Evolutionary conservation across 208 protist genomes (phyloP).

Genomic region (Kentomonas sorsogonicus): DNA sequence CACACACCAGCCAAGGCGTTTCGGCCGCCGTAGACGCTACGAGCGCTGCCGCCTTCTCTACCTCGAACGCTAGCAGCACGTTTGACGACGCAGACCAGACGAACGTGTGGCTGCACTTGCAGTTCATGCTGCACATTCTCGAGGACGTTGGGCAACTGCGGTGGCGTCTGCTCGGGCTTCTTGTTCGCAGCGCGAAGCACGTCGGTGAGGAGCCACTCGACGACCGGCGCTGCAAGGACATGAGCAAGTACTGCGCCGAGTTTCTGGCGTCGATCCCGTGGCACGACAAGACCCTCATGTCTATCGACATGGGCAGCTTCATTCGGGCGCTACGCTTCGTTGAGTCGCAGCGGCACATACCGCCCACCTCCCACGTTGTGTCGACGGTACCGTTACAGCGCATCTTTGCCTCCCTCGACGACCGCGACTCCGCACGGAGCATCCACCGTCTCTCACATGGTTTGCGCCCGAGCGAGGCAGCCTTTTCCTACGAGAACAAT

Average conservation of each 20-base stretch:
- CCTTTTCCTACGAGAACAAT: conserved; percentile 80
- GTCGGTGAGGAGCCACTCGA: conserved; percentile 4
- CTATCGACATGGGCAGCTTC: conserved; percentile 64
- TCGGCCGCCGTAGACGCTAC: no score
- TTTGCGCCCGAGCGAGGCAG: conserved; percentile 43
- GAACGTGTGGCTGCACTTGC: conserved; percentile 66
- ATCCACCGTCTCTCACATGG: conserved; percentile 46
- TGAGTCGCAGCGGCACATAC: conserved; percentile 57
- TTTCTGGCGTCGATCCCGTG: conserved; percentile 21
- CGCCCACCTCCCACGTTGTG: conserved; percentile 17
- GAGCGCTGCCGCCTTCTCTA: no score
- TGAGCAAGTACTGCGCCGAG: conserved; percentile 5
- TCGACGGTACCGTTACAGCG: conserved; percentile 51
- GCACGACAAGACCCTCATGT: conserved; percentile 33
- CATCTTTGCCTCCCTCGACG: conserved; percentile 73
- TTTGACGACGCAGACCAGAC: no score
- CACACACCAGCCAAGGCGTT: no score
- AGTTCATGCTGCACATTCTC: conserved; percentile 57
- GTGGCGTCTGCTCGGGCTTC: conserved; percentile 32
- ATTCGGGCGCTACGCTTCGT: conserved; percentile 72
- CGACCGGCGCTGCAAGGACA: conserved; percentile 11
- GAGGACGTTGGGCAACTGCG: conserved; percentile 69
- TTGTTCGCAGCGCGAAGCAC: conserved; percentile 5
- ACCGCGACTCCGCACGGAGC: conserved; percentile 71
- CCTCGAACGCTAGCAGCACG: no score